Evolutionary conservation across 148 eudicot species (phyloP).

Genomic region (Chenopodium berlandieri): DNA sequence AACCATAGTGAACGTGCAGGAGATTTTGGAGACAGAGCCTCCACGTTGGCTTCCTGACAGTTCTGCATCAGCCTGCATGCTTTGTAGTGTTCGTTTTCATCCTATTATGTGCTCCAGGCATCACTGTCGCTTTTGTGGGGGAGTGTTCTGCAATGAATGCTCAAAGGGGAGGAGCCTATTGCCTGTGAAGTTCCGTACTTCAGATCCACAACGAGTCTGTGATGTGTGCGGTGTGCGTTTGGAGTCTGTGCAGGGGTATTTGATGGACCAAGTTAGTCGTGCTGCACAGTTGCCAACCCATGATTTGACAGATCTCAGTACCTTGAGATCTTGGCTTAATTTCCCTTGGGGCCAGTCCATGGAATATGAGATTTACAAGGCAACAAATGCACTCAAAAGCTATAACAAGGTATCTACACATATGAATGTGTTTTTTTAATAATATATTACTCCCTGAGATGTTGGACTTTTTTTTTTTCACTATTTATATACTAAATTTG

Average conservation of each 20-base stretch:
- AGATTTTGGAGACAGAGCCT: slow-evolving; percentile 55
- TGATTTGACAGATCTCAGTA: slow-evolving; percentile 76
- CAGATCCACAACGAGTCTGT: slow-evolving; percentile 60
- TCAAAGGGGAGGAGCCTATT: slow-evolving; percentile 68
- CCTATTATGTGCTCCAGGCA: slow-evolving; percentile 72
- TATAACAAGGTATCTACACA: slow-evolving; percentile 44
- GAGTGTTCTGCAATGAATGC: slow-evolving; percentile 60
- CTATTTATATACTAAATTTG: no score
- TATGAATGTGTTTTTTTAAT: background rate
- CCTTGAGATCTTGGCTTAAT: slow-evolving; percentile 75
- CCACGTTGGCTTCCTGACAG: slow-evolving; percentile 78
- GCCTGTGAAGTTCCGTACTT: slow-evolving; percentile 53
- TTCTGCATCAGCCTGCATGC: slow-evolving; percentile 66
- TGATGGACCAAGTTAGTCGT: slow-evolving; percentile 72
- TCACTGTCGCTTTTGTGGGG: slow-evolving; percentile 77
- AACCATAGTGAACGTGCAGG: slow-evolving; percentile 42
- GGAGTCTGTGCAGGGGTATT: slow-evolving; percentile 56
- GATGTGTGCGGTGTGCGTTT: slow-evolving; percentile 68
- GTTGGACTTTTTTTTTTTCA: no score
- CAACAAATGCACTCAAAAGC: slow-evolving; percentile 55
- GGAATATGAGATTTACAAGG: slow-evolving; percentile 73
- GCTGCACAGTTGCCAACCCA: slow-evolving; percentile 66
- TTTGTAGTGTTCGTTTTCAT: slow-evolving; percentile 57
- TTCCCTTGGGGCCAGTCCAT: slow-evolving; percentile 76
- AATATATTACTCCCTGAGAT: no score